Evolutionary conservation across 305 asterid species (phyloP), one percentile per base, ranked within the genome.

Genomic region (Solanum hybrid): DNA sequence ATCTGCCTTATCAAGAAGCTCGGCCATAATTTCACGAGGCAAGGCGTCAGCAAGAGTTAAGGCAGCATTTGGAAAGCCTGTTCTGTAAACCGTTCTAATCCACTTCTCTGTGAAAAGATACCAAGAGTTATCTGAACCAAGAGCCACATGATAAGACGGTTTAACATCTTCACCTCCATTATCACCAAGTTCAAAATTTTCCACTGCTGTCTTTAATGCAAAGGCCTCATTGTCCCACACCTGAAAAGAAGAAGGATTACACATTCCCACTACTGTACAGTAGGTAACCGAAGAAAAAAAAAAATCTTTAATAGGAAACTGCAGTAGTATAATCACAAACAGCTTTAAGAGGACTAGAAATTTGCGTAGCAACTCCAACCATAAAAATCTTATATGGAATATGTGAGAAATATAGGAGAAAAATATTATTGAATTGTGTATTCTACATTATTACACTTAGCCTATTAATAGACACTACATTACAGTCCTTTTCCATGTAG

Each of bases 81-180:
- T 91, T 93, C 91, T 96, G 86, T 96, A 98, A 88, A 98, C 92
- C 88, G 94, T 91, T 94, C 91, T 93, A 87, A 98, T 95, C 98
- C 99, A 98, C 95, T 94, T 96, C 94, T 97, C 98, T 4, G 99
- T 98, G 92, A 98, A 98, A 92, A 98, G 97, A 93, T 96, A 96
- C 99, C 99, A 98, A 56, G 99, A 96, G 91, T 98, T 98, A 92
- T 98, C 99, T 86, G 99, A 98, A 93, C 99, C 96, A 60, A 98
- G 98, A 87, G 99, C 99, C 89, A 96, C 95, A 85, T 98, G 96
- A 93, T 96, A 98, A 79, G 97, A 96, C 88, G 95, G 98, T 90
- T 91, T 89, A 36, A 89, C 86, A 89, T 91, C 90, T 88, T 91
- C 94, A 86, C 92, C 86, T 72, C 90, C 91, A 72, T 73, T 37